A percentile compares a stretch with the other conserved stretches of the same genome.
phyloP scores from a whole-genome alignment of 78 protist species.

The Protostelium mycophagum region DNA sequence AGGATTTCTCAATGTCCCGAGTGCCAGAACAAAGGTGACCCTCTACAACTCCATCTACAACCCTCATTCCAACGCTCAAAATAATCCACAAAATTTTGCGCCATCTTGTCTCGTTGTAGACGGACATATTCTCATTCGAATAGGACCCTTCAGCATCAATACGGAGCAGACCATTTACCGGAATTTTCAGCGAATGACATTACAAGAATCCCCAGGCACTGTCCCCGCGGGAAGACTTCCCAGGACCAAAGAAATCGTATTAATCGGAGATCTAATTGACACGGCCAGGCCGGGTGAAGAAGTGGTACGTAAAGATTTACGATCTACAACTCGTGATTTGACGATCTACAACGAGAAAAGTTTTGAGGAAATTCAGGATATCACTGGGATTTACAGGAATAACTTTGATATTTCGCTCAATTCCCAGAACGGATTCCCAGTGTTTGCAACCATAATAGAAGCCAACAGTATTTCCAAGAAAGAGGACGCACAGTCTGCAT shows the following conservation, averaged over 20 bases:
- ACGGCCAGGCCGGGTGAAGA: conserved; percentile 96
- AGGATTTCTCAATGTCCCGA: conserved; percentile 41
- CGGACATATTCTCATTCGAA: neutral
- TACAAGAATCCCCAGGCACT: conserved; percentile 98
- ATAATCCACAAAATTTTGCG: neutral
- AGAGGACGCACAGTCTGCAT: conserved; percentile 44
- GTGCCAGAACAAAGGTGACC: conserved; percentile 48
- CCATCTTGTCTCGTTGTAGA: conserved; percentile 13
- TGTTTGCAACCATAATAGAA: conserved; percentile 94
- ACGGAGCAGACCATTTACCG: conserved; percentile 87
- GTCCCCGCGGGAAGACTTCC: conserved; percentile 99
- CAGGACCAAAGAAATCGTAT: conserved; percentile 88
- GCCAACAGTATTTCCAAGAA: conserved; percentile 84
- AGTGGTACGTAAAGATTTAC: conserved; percentile 22
- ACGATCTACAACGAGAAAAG: neutral
- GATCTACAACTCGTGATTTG: neutral
- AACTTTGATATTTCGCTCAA: conserved; percentile 81
- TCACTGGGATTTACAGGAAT: conserved; percentile 87
- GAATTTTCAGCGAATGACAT: conserved; percentile 90
- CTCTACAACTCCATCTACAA: neutral
- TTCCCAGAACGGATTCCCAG: conserved; percentile 94
- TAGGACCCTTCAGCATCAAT: conserved; percentile 90
- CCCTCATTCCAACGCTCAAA: neutral
- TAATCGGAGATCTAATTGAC: conserved; percentile 93
- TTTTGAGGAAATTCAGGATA: conserved; percentile 11